Conservation (phyloP, 176 grass and related monocot genomes). For the Dactylis glomerata region DNA sequence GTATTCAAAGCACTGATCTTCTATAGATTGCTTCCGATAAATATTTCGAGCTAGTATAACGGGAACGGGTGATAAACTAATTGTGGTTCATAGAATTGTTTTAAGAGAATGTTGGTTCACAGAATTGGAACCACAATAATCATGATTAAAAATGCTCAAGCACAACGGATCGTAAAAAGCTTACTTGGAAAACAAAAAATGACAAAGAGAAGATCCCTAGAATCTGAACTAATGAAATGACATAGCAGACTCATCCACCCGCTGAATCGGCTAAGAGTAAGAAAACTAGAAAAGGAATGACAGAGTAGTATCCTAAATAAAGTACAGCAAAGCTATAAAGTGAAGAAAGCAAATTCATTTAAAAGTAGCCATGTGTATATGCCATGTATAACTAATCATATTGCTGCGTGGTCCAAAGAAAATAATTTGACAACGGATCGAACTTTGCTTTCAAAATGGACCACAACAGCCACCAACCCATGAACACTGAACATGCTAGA, state of each 20-base stretch:
- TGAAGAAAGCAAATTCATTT: constrained; percentile 15
- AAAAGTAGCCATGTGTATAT: not conserved
- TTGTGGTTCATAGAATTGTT: not conserved
- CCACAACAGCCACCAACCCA: constrained; percentile 23
- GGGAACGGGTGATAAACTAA: not conserved
- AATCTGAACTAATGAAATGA: constrained; percentile 26
- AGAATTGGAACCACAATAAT: not conserved
- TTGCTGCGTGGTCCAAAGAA: constrained; percentile 35
- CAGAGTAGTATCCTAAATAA: constrained; percentile 22
- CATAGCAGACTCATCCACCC: not conserved
- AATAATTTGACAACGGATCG: constrained; percentile 34
- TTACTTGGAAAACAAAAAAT: not conserved
- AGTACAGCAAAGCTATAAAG: constrained; percentile 36
- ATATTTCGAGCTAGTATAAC: not conserved
- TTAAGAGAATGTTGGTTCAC: not conserved
- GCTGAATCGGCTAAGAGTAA: constrained; percentile 15
- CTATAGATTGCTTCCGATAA: not conserved
- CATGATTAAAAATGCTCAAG: not conserved
- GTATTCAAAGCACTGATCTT: not conserved
- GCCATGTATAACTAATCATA: constrained; percentile 43
- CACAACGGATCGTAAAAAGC: not conserved
- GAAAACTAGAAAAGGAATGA: not conserved
- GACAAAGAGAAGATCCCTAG: constrained; percentile 26
- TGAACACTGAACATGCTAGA: constrained; percentile 32
- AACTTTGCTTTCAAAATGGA: constrained; percentile 35